Conservation (phyloP, 345 rosid species). For the Salix suchowensis region DNA sequence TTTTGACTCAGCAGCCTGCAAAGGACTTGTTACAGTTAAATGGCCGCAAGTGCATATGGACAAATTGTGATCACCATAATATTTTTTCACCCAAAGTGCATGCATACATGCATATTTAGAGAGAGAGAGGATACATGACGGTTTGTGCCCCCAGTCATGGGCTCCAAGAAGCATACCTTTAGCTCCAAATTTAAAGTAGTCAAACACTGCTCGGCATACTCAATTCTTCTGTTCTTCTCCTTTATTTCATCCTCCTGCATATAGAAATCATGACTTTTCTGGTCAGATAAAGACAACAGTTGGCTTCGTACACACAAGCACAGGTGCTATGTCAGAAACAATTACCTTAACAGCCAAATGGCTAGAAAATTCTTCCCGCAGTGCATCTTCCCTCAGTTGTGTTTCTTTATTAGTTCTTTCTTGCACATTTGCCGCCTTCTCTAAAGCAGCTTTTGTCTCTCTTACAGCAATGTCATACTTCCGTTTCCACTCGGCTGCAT, state of each 20-base stretch:
- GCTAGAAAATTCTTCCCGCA: slow-evolving; percentile 65
- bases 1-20: slow-evolving; percentile 91
- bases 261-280: slow-evolving; percentile 2
- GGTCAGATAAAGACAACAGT: background rate
- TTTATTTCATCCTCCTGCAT: slow-evolving; percentile 80
- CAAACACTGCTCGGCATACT: slow-evolving; percentile 73
- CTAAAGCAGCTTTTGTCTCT: slow-evolving; percentile 85
- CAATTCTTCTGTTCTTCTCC: slow-evolving; percentile 62
- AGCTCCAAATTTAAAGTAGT: slow-evolving; percentile 73
- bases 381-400: slow-evolving; percentile 79
- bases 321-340: background rate
- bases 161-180: slow-evolving; percentile 50
- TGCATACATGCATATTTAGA: background rate
- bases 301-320: background rate
- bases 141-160: background rate
- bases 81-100: background rate
- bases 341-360: slow-evolving; percentile 67
- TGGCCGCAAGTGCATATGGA: background rate
- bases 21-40: slow-evolving; percentile 19
- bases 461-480: slow-evolving; percentile 81
- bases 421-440: slow-evolving; percentile 85
- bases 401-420: slow-evolving; percentile 73
- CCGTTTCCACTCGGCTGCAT: slow-evolving; percentile 89
- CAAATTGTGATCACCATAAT: background rate
- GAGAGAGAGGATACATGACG: background rate